Base-by-base conservation (phyloP, 768 basidiomycete genomes). In the Sporobolomyces pararoseus region DNA sequence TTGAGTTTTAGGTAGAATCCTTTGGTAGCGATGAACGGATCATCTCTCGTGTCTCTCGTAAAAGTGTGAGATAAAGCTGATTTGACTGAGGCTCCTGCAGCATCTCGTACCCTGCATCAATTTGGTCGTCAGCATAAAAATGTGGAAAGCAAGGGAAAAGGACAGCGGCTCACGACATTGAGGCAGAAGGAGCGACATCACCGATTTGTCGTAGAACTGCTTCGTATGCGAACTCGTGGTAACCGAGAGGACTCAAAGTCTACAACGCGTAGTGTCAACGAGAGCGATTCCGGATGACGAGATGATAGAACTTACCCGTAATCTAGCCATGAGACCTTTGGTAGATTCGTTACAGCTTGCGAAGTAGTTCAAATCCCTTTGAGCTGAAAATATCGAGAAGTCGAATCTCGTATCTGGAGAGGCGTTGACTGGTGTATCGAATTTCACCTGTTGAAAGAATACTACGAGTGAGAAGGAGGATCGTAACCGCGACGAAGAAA, bases 141-240 rank as follows among this genome's bases (percentile, higher is more conserved):
- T n/a, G n/a, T n/a, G n/a, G 44, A 25, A 3, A 44, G 50, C 21
- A 29, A 25, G 19, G 44, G 4, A 25, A 37, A 52, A 27, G 39
- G n/a, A n/a, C n/a, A 12, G 25, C n/a, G n/a, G 74, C 66, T 25
- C 70, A 90, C 92, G 88, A 89, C 49, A 94, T 82, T 3, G 90
- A 92, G 31, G 93, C 95, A 2, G 85, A 83, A 2, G 90, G 86
- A 12, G 84, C 81, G 34, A 98, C 82, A 50, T 83, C 83, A 9
- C 86, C 84, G 27, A 98, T 83, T 65, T 90, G 87, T 53, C 96
- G 83, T 62, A 89, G 79, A 3, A 89, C 86, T 23, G 86, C 86
- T 77, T 97, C 91, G 75, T 95, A 97, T 9, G 87, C 86, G 16
- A 93, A 72, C 76, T 96, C 91, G 76, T 96, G 90, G 1, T 64